A percentile compares a stretch with the other conserved stretches of the same genome.
phyloP scores from a whole-genome alignment of 202 grass and related monocot species.

The Schoenoplectus triqueter region DNA sequence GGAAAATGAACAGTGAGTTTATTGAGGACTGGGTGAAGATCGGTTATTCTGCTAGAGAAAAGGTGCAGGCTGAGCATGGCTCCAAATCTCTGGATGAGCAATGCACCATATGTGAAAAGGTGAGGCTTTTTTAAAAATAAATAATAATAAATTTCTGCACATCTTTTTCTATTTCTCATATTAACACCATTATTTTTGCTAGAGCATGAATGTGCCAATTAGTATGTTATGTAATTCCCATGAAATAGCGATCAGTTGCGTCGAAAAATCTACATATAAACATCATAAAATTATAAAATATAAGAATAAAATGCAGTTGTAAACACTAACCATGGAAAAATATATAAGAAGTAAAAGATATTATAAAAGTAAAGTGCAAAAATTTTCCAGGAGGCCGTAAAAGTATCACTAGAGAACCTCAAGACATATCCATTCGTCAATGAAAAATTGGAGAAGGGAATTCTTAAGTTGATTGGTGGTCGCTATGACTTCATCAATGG shows the following conservation, averaged over 20 bases:
- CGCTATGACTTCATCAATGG: conserved; percentile 82
- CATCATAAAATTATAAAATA: neutral
- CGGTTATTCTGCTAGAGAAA: conserved; percentile 57
- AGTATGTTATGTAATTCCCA: neutral
- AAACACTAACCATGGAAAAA: too few species aligned
- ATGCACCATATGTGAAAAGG: conserved; percentile 72
- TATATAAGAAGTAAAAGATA: neutral
- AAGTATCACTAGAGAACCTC: conserved; percentile 75
- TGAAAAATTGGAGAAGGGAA: conserved; percentile 55
- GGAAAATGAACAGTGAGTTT: conserved; percentile 58
- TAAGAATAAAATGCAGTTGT: neutral
- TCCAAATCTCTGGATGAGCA: conserved; percentile 57
- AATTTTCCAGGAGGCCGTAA: conserved; percentile 70
- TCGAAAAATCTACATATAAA: neutral
- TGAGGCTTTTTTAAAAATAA: neutral
- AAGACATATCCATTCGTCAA: conserved; percentile 79
- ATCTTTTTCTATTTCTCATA: neutral
- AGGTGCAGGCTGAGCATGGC: conserved; percentile 51
- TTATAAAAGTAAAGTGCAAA: neutral
- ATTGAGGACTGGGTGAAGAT: conserved; percentile 95
- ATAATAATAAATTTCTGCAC: neutral
- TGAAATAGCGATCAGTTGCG: neutral
- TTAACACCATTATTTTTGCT: neutral
- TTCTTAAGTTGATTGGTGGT: conserved; percentile 71
- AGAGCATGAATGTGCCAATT: neutral